Conservation (phyloP, 257 asterid species). For the Mentha longifolia region DNA sequence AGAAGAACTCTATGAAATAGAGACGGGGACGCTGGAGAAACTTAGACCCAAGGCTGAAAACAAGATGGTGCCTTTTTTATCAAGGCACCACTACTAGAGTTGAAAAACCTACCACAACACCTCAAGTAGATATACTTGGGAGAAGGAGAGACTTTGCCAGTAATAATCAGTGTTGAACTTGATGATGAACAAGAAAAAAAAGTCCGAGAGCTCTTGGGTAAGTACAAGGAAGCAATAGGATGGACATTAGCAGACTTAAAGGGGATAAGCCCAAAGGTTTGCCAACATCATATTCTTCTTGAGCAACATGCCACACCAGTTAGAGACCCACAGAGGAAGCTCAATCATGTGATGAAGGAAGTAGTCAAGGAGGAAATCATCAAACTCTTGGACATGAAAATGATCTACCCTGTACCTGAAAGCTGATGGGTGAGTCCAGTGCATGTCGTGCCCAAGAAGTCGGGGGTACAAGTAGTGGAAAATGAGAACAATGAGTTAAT, state of each 20-base stretch:
- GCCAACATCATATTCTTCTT: neutral
- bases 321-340: neutral
- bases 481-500: neutral
- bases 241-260: neutral
- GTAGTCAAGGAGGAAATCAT: neutral
- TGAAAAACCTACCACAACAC: neutral
- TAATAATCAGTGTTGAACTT: neutral
- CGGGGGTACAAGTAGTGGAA: neutral
- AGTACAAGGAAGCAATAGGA: neutral
- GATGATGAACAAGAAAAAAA: no score
- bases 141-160: neutral
- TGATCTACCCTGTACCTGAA: no score
- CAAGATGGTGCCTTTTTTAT: neutral
- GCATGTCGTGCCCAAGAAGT: neutral
- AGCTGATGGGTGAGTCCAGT: neutral
- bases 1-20: no score
- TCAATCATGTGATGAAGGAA: neutral
- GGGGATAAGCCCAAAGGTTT: neutral
- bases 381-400: neutral
- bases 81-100: neutral
- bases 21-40: accelerated
- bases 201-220: no score
- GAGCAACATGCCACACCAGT: neutral
- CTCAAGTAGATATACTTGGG: no score
- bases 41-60: no score